These are phyloP conservation scores for Neonothopanus nambi DNA, from an alignment of 1,284 basidiomycete genomes.

Conservation along the genomic window DNA sequence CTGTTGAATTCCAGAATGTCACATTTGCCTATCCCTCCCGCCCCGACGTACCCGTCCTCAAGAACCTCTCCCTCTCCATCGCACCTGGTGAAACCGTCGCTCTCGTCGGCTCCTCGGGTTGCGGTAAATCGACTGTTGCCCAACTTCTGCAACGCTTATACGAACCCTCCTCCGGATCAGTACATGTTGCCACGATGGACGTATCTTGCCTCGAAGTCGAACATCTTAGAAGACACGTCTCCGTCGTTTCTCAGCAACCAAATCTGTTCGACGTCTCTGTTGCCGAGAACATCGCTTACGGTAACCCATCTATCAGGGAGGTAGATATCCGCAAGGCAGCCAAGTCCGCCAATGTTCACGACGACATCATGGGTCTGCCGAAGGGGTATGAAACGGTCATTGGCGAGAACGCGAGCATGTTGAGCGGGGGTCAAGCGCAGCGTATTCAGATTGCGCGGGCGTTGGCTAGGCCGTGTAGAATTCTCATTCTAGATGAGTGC, in stretches of 20 bases:
- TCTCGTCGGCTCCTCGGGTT: slow-evolving; percentile 86
- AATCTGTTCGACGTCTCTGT: slow-evolving; percentile 87
- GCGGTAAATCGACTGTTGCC: slow-evolving; percentile 87
- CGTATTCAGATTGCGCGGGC: slow-evolving; percentile 91
- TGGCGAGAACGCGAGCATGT: slow-evolving; percentile 85
- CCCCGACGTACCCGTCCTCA: slow-evolving; percentile 72
- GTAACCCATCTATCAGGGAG: slow-evolving; percentile 49
- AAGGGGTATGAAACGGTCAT: slow-evolving; percentile 84
- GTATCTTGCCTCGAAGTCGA: slow-evolving; percentile 42
- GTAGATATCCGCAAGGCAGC: slow-evolving; percentile 72
- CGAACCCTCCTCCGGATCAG: slow-evolving; percentile 65
- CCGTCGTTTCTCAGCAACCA: slow-evolving; percentile 84
- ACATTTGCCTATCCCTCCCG: slow-evolving; percentile 83
- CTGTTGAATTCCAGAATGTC: slow-evolving; percentile 69
- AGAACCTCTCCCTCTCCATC: slow-evolving; percentile 65
- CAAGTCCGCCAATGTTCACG: slow-evolving; percentile 76
- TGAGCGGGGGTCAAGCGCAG: slow-evolving; percentile 96
- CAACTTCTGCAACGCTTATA: slow-evolving; percentile 85
- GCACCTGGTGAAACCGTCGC: slow-evolving; percentile 80
- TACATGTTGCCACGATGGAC: slow-evolving; percentile 30
- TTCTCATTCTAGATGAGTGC: slow-evolving; percentile 88
- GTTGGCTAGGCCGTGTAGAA: slow-evolving; percentile 66
- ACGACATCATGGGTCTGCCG: slow-evolving; percentile 82
- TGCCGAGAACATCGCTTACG: slow-evolving; percentile 87
- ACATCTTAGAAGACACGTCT: slow-evolving; percentile 80